These are phyloP conservation scores for Pythium biforme DNA, from an alignment of 352 stramenopile species.

Conservation along the genomic window DNA sequence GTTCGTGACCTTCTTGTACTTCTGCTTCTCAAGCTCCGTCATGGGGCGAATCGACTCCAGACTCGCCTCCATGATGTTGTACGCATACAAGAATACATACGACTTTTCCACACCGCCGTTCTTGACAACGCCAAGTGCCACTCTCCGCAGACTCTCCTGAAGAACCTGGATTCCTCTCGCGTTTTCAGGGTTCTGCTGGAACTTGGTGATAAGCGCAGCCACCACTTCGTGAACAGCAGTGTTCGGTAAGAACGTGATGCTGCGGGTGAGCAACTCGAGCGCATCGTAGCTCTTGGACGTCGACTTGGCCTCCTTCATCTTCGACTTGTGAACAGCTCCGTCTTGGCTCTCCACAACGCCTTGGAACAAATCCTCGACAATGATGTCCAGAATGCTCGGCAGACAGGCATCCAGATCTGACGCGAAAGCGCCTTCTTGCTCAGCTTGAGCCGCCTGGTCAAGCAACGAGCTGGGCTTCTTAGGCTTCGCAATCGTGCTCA, in stretches of 20 bases:
- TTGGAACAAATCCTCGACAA: conserved; percentile 83
- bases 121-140: conserved; percentile 78
- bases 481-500: conserved; percentile 55
- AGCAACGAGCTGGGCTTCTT: conserved; percentile 41
- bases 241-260: conserved; percentile 86
- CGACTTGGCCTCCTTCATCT: conserved; percentile 86
- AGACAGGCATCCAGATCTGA: conserved; percentile 79
- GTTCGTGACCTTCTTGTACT: conserved; percentile 43
- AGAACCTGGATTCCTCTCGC: conserved; percentile 55
- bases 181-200: conserved; percentile 59
- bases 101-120: conserved; percentile 81
- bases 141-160: conserved; percentile 75
- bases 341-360: conserved; percentile 56
- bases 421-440: conserved; percentile 35
- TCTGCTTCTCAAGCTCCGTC: conserved; percentile 64
- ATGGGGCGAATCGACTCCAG: conserved; percentile 68
- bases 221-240: conserved; percentile 77
- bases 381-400: conserved; percentile 77
- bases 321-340: conserved; percentile 70
- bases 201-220: conserved; percentile 68
- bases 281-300: conserved; percentile 67
- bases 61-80: conserved; percentile 78
- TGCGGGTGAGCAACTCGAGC: conserved; percentile 76
- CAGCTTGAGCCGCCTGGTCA: conserved; percentile 25
- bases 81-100: conserved; percentile 85